phyloP scores from a whole-genome alignment of 495 filamentous ascomycete genomes.

The Penicillium odoratum region DNA sequence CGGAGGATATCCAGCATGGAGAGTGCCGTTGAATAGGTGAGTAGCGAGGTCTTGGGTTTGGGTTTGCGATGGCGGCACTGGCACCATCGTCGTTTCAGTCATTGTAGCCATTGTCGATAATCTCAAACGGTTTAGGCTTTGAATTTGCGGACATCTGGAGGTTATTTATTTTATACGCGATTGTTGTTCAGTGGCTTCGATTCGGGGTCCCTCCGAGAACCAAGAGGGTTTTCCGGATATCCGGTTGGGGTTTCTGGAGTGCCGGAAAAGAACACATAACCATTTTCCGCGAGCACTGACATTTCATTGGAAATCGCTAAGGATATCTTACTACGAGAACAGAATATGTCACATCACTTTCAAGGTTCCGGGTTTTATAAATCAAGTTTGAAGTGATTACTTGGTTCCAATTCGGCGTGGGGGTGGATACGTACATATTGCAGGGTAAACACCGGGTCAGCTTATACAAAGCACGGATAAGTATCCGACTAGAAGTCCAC shows the following conservation, averaged over 20 bases:
- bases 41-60: constrained; percentile 21
- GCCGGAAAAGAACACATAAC: background rate
- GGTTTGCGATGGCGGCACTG: constrained; percentile 8
- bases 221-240: background rate
- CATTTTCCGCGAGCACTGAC: background rate
- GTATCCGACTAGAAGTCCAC: too few relatives aligned
- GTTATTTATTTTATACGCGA: background rate
- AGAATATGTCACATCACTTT: too few relatives aligned
- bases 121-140: background rate
- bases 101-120: constrained; percentile 19
- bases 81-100: constrained; percentile 15
- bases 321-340: too few relatives aligned
- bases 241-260: background rate
- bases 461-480: too few relatives aligned
- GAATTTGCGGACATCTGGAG: background rate
- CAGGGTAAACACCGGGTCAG: too few relatives aligned
- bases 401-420: too few relatives aligned
- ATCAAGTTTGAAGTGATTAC: too few relatives aligned
- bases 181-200: background rate
- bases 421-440: too few relatives aligned
- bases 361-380: too few relatives aligned
- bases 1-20: constrained; percentile 25
- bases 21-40: constrained; percentile 27
- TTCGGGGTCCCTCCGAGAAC: background rate
- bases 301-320: too few relatives aligned